A percentile compares a stretch with the other conserved stretches of the same genome.
These are phyloP conservation scores for Pseudonitzschia delicatissima DNA, from an alignment of 108 stramenopile genomes.

Conservation along the genomic window DNA sequence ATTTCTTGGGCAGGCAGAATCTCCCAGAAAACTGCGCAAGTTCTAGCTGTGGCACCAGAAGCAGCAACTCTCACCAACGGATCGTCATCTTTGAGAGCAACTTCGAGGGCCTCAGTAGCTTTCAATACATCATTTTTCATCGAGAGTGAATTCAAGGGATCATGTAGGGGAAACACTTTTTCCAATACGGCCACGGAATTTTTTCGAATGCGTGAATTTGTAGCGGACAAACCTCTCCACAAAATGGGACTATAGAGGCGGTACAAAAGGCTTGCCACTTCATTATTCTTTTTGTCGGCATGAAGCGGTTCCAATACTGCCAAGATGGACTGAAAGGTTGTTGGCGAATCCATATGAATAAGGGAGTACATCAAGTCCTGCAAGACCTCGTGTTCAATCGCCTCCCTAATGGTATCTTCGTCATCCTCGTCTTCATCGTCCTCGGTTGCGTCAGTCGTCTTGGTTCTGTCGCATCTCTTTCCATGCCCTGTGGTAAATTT, in stretches of 20 bases:
- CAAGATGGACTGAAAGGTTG: conserved; percentile 33
- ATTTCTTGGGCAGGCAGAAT: conserved; percentile 70
- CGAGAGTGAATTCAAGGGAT: conserved; percentile 39
- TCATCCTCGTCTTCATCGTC: conserved; percentile 17
- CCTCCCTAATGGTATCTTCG: conserved; percentile 1
- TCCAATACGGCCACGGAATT: conserved; percentile 74
- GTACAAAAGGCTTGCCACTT: conserved; percentile 79
- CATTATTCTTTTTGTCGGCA: conserved; percentile 66
- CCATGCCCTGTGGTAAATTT: conserved; percentile 89
- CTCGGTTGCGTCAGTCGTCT: conserved; percentile 16
- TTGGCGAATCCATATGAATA: conserved; percentile 48
- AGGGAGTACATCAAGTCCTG: conserved; percentile 82
- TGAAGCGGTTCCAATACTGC: conserved; percentile 68
- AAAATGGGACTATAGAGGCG: conserved; percentile 88
- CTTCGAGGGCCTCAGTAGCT: conserved; percentile 57
- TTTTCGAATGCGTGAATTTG: conserved; percentile 84
- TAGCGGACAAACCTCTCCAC: conserved; percentile 84
- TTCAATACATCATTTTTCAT: conserved; percentile 63
- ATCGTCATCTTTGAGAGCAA: conserved; percentile 73
- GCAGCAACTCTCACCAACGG: conserved; percentile 82
- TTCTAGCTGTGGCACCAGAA: conserved; percentile 67
- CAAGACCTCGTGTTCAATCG: conserved; percentile 79
- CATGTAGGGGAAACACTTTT: conserved; percentile 92
- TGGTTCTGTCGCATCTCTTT: conserved; percentile 37
- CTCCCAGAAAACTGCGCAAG: conserved; percentile 86